Evolutionary conservation across 2,329 filamentous ascomycete genomes (phyloP).

Genomic region (Verticillium albo-atrum): DNA sequence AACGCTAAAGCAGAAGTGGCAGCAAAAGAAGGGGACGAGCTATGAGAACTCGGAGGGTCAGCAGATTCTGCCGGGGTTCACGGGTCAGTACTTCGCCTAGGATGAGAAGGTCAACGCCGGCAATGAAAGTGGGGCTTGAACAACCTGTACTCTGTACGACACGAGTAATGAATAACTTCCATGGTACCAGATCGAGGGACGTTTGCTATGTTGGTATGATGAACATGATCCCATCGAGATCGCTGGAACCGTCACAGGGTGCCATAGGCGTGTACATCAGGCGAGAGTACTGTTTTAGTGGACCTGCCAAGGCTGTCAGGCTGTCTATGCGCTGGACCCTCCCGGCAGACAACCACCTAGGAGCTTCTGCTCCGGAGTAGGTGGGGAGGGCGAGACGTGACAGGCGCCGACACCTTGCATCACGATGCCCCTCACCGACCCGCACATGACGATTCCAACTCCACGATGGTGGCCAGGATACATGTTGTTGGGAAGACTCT

Average conservation of each 20-base stretch:
- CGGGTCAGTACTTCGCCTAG: slow-evolving; percentile 12
- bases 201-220: too few relatives aligned
- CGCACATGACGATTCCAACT: not conserved
- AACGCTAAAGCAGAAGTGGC: slow-evolving; percentile 28
- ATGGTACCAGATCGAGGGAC: not conserved
- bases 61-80: slow-evolving; percentile 27
- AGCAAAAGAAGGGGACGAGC: slow-evolving; percentile 21
- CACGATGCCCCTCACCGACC: not conserved
- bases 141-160: not conserved
- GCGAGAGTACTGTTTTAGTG: not conserved
- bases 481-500: not conserved
- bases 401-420: not conserved
- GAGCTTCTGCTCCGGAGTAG: not conserved
- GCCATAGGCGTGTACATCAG: not conserved
- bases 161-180: not conserved
- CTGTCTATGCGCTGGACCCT: not conserved
- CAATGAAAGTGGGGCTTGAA: not conserved
- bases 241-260: not conserved
- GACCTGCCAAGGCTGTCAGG: not conserved
- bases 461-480: not conserved
- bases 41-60: slow-evolving; percentile 20
- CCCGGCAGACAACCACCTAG: not conserved
- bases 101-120: not conserved
- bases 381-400: not conserved
- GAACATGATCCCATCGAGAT: not conserved